These are phyloP conservation scores for Rhodamnia argentea DNA, from an alignment of 345 rosid genomes.

Conservation along the genomic window DNA sequence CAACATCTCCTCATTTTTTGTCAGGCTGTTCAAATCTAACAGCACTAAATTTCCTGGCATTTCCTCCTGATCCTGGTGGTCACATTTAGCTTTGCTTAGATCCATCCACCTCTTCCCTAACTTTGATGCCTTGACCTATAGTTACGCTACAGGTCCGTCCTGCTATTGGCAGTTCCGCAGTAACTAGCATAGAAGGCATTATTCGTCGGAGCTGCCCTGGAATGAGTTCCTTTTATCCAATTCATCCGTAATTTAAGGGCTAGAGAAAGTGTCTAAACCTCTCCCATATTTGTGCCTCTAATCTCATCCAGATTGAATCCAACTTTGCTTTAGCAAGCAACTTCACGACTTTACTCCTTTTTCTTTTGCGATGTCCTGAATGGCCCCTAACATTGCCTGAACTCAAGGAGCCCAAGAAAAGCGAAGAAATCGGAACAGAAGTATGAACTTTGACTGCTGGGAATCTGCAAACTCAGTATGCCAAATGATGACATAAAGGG, in stretches of 20 bases:
- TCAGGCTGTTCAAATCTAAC: neutral
- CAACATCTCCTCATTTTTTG: neutral
- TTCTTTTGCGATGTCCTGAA: too few relatives aligned
- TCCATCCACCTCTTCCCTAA: constrained; percentile 49
- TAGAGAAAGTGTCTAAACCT: too few relatives aligned
- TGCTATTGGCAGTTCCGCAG: too few relatives aligned
- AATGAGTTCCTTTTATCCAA: too few relatives aligned
- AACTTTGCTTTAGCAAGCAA: neutral
- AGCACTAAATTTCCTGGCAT: neutral
- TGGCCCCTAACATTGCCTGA: neutral
- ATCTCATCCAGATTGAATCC: too few relatives aligned
- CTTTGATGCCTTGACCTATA: constrained; percentile 60
- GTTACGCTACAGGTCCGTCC: too few relatives aligned
- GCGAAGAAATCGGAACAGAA: neutral
- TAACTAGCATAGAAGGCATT: too few relatives aligned
- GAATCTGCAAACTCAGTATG: neutral
- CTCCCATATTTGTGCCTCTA: too few relatives aligned
- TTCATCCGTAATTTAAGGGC: too few relatives aligned
- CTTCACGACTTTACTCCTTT: neutral
- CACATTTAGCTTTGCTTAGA: constrained; percentile 45
- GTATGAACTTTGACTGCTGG: neutral
- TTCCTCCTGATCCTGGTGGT: constrained; percentile 22
- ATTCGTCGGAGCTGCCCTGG: too few relatives aligned
- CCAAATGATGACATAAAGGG: too few relatives aligned
- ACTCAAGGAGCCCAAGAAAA: neutral